These are phyloP conservation scores for Lumnitzera littorea DNA, from an alignment of 345 rosid species.

Conservation along the genomic window DNA sequence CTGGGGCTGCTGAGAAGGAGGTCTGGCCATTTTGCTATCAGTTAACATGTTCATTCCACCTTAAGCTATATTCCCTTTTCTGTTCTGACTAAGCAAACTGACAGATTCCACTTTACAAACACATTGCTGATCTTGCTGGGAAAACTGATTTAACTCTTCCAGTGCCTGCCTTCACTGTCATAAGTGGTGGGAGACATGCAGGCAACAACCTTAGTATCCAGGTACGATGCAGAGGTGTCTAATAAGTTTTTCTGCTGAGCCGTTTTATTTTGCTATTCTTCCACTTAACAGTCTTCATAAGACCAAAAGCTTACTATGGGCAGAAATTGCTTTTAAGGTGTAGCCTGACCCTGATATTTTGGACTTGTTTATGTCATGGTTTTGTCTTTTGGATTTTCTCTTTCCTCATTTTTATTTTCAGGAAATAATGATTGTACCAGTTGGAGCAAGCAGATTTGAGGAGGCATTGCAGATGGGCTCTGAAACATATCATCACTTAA, in stretches of 20 bases:
- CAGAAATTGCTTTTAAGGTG: no score
- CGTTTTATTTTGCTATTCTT: neutral
- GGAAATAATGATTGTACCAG: constrained; percentile 91
- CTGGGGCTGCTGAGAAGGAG: constrained; percentile 99
- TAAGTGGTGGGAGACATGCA: constrained; percentile 89
- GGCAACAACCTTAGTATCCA: constrained; percentile 75
- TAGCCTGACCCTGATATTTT: no score
- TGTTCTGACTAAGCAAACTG: constrained; percentile 11
- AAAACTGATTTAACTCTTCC: constrained; percentile 62
- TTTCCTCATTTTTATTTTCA: constrained; percentile 16
- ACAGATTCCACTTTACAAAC: constrained; percentile 89
- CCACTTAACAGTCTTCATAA: no score
- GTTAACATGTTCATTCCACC: constrained; percentile 1
- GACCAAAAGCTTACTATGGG: no score
- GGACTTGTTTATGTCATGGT: no score
- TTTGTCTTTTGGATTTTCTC: neutral
- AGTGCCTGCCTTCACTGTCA: constrained; percentile 89
- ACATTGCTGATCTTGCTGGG: constrained; percentile 82
- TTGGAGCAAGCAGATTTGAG: constrained; percentile 83
- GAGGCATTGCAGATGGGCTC: constrained; percentile 98
- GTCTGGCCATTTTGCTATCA: constrained; percentile 19
- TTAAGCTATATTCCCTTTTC: constrained; percentile 7
- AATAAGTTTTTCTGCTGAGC: neutral
- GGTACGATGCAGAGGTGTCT: constrained; percentile 26
- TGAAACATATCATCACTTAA: constrained; percentile 91